These are phyloP conservation scores for Rhizopogon salebrosus DNA, from an alignment of 768 basidiomycete species.

Conservation along the genomic window DNA sequence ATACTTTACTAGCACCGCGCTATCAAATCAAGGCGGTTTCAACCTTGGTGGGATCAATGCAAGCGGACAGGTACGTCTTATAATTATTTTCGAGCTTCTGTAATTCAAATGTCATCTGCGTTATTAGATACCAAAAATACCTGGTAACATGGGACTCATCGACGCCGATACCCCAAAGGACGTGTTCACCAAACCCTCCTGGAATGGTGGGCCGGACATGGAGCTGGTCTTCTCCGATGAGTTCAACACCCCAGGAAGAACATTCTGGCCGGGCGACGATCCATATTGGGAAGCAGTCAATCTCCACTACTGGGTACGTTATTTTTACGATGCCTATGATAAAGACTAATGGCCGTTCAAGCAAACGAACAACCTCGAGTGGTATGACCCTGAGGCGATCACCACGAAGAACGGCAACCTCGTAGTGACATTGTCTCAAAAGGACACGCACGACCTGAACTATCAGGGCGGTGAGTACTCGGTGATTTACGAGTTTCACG, in stretches of 20 bases:
- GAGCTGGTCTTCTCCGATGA: conserved; percentile 76
- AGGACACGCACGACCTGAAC: conserved; percentile 39
- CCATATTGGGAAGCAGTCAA: conserved; percentile 72
- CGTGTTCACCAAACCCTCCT: conserved; percentile 48
- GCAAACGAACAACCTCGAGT: conserved; percentile 51
- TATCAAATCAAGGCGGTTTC: conserved; percentile 36
- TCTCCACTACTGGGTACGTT: conserved; percentile 37
- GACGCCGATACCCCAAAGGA: conserved; percentile 56
- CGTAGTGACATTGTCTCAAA: conserved; percentile 44
- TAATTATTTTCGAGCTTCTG: neutral
- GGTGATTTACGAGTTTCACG: conserved; percentile 9
- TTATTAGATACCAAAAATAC: conserved; percentile 48
- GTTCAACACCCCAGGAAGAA: conserved; percentile 69
- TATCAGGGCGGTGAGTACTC: conserved; percentile 34
- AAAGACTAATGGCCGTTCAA: conserved; percentile 21
- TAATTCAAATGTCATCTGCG: neutral
- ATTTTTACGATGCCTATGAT: conserved; percentile 19
- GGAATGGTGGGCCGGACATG: conserved; percentile 52
- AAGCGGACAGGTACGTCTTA: conserved; percentile 54
- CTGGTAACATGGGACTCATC: conserved; percentile 52
- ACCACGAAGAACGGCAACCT: conserved; percentile 49
- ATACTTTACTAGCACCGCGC: conserved; percentile 25
- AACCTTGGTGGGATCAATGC: conserved; percentile 74
- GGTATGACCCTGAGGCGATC: conserved; percentile 48
- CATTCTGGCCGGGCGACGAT: conserved; percentile 81